phyloP scores from a whole-genome alignment of 2,329 filamentous ascomycete species.

The Ilyonectria robusta region DNA sequence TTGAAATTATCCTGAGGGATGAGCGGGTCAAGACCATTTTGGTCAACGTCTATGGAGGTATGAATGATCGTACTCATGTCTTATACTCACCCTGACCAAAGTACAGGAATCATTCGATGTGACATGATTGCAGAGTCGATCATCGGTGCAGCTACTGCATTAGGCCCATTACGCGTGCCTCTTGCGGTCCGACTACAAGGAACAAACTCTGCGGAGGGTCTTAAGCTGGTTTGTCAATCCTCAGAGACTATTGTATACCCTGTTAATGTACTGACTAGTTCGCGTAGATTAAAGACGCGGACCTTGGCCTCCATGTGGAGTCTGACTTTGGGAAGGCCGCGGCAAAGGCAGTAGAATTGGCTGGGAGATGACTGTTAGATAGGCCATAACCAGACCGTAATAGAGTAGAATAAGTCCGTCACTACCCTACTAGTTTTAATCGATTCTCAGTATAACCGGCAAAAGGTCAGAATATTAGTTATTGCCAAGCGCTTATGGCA shows the following conservation, averaged over 20 bases:
- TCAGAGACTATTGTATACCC: too few relatives aligned
- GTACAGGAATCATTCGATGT: slow-evolving; percentile 59
- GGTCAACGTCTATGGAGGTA: slow-evolving; percentile 67
- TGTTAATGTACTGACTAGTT: neutral
- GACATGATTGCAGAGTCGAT: slow-evolving; percentile 65
- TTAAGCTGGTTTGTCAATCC: neutral
- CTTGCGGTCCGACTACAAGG: neutral
- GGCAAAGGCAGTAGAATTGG: slow-evolving; percentile 49
- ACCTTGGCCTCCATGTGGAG: slow-evolving; percentile 53
- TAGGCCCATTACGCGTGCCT: slow-evolving; percentile 52
- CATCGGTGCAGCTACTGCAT: slow-evolving; percentile 54
- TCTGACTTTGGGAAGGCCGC: slow-evolving; percentile 53
- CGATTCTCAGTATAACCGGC: too few relatives aligned
- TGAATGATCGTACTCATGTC: neutral
- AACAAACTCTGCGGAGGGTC: neutral
- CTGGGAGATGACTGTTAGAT: neutral
- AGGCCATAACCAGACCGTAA: neutral
- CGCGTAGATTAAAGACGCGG: slow-evolving; percentile 50
- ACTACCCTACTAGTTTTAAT: too few relatives aligned
- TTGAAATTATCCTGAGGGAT: slow-evolving; percentile 80
- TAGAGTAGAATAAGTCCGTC: neutral
- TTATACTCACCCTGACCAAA: neutral
- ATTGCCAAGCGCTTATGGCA: too few relatives aligned
- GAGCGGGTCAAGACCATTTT: slow-evolving; percentile 76
- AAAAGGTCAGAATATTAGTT: too few relatives aligned